Base-by-base conservation (phyloP, 805 yeast genomes). In the Teunomyces atbi region DNA sequence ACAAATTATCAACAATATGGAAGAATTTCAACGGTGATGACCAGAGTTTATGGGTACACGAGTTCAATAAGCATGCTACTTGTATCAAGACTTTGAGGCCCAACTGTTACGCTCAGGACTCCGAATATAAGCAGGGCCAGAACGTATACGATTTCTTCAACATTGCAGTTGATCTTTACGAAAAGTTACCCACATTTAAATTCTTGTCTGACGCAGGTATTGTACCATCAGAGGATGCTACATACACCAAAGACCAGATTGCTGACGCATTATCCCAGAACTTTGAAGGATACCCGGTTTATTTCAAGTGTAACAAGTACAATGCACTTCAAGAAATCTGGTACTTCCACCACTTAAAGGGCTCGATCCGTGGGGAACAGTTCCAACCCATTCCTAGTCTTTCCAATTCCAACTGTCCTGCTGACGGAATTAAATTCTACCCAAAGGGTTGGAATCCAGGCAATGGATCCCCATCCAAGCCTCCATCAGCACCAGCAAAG, bases 21-120 rank as follows among this genome's bases (percentile, higher is more conserved):
- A 84, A 85, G 61, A 84, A 85, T 57, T 77, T 77, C 58, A 81
- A 79, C 42, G 89, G 89, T 8, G 63, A 78, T 46, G 92, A 86
- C 60, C 83, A 79, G 47, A 61, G 74, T 5, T 69, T 91, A 42
- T 91, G 98, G 98, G 74, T 78, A 29, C 97, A 91, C 65, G 97
- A 91, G 66, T 91, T 79, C 75, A 90, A 91, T 70, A 91, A 91
- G 63, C 98, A 91, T 62, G 97, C 91, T 19, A 89, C 96, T 7
- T 91, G 97, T 67, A 83, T 90, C 76, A 79, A 83, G 41, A 89
- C 97, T 1, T 70, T 91, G 39, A 79, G 76, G 46, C 87, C 94
- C 3, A 55, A 64, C 4, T 91, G 98, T 64, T 90, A 89, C 64
- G 45, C 51, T 16, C 62, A 61, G 47, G 55, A 59, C 19, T 45